Evolutionary conservation across 495 filamentous ascomycete species (phyloP).

Genomic region (Apodospora peruviana): DNA sequence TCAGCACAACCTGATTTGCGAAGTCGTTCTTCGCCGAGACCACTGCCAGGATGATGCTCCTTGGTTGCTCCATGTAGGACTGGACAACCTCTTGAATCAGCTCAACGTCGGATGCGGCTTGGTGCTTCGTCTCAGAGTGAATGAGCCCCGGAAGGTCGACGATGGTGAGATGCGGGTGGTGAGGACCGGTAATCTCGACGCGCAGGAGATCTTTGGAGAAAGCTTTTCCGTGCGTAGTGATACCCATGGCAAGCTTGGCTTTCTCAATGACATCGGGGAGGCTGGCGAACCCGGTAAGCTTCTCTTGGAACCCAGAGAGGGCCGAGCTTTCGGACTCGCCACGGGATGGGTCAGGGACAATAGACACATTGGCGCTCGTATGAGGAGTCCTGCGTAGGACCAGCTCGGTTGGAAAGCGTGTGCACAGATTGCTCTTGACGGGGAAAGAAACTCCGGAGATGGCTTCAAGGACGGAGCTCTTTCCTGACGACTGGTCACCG

Average conservation of each 20-base stretch:
- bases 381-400: conserved; percentile 40
- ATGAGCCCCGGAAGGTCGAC: conserved; percentile 68
- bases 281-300: conserved; percentile 26
- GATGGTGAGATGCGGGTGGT: conserved; percentile 58
- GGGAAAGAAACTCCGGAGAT: conserved; percentile 68
- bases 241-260: conserved; percentile 49
- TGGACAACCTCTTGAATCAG: conserved; percentile 50
- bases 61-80: conserved; percentile 53
- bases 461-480: conserved; percentile 68
- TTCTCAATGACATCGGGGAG: conserved; percentile 39
- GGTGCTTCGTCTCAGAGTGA: conserved; percentile 44
- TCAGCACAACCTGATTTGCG: conserved; percentile 57
- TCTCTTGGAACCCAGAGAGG: conserved; percentile 17
- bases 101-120: conserved; percentile 40
- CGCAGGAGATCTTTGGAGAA: conserved; percentile 63
- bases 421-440: conserved; percentile 55
- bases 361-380: conserved; percentile 35
- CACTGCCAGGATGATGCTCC: conserved; percentile 61
- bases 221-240: conserved; percentile 32
- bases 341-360: conserved; percentile 32
- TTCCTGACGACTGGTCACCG: conserved; percentile 65
- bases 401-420: conserved; percentile 61
- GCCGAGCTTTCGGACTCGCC: conserved; percentile 14
- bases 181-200: conserved; percentile 62
- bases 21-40: conserved; percentile 61